These are phyloP conservation scores for Psilocybe mexicana DNA, from an alignment of 1,284 basidiomycete genomes.

Conservation along the genomic window DNA sequence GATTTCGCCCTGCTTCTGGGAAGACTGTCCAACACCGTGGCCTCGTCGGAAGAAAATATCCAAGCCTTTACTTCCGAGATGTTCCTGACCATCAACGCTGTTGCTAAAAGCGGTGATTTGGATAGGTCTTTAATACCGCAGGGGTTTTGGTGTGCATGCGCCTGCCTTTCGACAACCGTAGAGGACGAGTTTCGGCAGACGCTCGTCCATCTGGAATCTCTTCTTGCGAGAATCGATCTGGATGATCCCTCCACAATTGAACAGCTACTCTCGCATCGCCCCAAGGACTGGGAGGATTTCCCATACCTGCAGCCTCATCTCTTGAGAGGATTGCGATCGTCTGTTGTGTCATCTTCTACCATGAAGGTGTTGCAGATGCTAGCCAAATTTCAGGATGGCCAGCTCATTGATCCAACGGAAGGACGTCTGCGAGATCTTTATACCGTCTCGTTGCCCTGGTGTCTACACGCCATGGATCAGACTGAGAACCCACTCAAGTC, in stretches of 20 bases:
- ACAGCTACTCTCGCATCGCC: conserved; percentile 66
- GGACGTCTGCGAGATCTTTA: conserved; percentile 85
- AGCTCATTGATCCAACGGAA: conserved; percentile 73
- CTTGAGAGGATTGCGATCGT: conserved; percentile 81
- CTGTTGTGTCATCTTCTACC: conserved; percentile 66
- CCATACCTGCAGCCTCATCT: conserved; percentile 75
- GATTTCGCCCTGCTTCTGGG: conserved; percentile 84
- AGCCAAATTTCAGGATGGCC: conserved; percentile 60
- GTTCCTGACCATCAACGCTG: conserved; percentile 73
- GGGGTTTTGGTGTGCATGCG: conserved; percentile 86
- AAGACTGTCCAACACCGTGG: conserved; percentile 83
- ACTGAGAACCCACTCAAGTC: conserved; percentile 62
- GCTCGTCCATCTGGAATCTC: conserved; percentile 65
- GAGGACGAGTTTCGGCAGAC: conserved; percentile 81
- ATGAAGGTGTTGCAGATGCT: conserved; percentile 73
- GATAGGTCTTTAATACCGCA: conserved; percentile 73
- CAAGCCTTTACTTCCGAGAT: conserved; percentile 87
- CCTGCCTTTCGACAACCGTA: conserved; percentile 81
- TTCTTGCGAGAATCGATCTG: conserved; percentile 77
- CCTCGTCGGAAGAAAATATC: conserved; percentile 73
- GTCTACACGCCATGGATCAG: conserved; percentile 79
- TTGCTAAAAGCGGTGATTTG: conserved; percentile 61
- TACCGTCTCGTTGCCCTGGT: conserved; percentile 86
- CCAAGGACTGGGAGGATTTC: conserved; percentile 72
- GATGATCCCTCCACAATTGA: conserved; percentile 66